Evolutionary conservation across 805 yeast genomes (phyloP).

Genomic region (Candida manassasensis): DNA sequence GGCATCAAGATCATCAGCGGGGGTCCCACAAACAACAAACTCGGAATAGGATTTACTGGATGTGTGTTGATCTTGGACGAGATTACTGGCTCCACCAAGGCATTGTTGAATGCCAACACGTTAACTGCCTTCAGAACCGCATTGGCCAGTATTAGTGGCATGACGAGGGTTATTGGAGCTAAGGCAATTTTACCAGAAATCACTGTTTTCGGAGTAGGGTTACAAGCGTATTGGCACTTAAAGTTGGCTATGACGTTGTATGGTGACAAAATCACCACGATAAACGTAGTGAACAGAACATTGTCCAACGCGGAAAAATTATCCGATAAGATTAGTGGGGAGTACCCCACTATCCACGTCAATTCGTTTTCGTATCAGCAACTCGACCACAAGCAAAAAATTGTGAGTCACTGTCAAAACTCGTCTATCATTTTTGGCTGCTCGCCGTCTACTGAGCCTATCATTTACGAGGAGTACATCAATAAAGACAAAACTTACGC

Average conservation of each 20-base stretch:
- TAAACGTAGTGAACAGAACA: slow-evolving; percentile 45
- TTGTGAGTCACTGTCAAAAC: slow-evolving; percentile 18
- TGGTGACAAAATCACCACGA: slow-evolving; percentile 29
- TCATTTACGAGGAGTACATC: slow-evolving; percentile 31
- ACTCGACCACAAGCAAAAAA: slow-evolving; percentile 13
- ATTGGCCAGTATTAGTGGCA: slow-evolving; percentile 46
- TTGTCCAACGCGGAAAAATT: slow-evolving; percentile 35
- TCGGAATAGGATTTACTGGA: slow-evolving; percentile 54
- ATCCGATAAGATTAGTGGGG: slow-evolving; percentile 16
- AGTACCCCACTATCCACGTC: slow-evolving; percentile 24
- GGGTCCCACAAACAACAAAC: slow-evolving; percentile 32
- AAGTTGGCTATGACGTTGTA: slow-evolving; percentile 39
- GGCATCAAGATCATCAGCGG: slow-evolving; percentile 62
- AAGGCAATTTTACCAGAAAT: slow-evolving; percentile 24
- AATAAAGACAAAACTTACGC: slow-evolving; percentile 21
- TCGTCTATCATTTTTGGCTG: slow-evolving; percentile 56
- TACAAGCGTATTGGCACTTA: slow-evolving; percentile 63
- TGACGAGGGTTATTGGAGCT: slow-evolving; percentile 26
- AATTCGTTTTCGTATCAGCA: slow-evolving; percentile 14
- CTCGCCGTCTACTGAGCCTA: slow-evolving; percentile 51
- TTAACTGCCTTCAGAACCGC: slow-evolving; percentile 69
- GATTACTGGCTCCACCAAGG: slow-evolving; percentile 45
- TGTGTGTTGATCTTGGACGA: slow-evolving; percentile 48
- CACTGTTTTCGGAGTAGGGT: slow-evolving; percentile 56
- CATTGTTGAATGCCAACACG: slow-evolving; percentile 53